A percentile compares a stretch with the other conserved stretches of the same genome.
These are phyloP conservation scores for Fusarium algeriense DNA, from an alignment of 2,329 filamentous ascomycete genomes.

Conservation along the genomic window DNA sequence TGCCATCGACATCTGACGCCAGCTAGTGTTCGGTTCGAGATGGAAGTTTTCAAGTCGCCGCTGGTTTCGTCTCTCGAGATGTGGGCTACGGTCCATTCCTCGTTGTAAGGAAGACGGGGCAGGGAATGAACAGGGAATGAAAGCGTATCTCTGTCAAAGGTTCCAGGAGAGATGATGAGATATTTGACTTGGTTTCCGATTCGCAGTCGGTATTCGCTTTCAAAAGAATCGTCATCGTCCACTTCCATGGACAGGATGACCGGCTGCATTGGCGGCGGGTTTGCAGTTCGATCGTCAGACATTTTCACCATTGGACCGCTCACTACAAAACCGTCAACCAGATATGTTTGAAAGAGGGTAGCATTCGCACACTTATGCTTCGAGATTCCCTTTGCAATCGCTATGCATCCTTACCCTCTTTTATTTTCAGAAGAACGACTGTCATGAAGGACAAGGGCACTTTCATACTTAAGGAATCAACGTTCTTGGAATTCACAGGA, in stretches of 20 bases:
- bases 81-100: not conserved
- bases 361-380: not conserved
- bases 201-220: conserved; percentile 1
- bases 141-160: not conserved
- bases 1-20: not conserved
- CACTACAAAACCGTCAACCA: not conserved
- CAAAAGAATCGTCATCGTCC: not conserved
- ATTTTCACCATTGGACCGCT: not conserved
- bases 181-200: conserved; percentile 3
- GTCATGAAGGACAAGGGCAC: too few species aligned
- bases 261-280: not conserved
- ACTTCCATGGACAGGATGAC: not conserved
- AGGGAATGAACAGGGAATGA: not conserved
- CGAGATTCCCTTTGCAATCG: not conserved
- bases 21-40: not conserved
- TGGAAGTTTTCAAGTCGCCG: not conserved
- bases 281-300: not conserved
- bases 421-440: too few species aligned
- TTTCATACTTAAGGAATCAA: too few species aligned
- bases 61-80: not conserved
- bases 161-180: not conserved
- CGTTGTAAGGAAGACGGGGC: not conserved
- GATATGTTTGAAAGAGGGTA: not conserved
- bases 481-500: too few species aligned
- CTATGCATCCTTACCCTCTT: not conserved